Evolutionary conservation across 805 yeast genomes (phyloP).

Genomic region (Candida suzukii): DNA sequence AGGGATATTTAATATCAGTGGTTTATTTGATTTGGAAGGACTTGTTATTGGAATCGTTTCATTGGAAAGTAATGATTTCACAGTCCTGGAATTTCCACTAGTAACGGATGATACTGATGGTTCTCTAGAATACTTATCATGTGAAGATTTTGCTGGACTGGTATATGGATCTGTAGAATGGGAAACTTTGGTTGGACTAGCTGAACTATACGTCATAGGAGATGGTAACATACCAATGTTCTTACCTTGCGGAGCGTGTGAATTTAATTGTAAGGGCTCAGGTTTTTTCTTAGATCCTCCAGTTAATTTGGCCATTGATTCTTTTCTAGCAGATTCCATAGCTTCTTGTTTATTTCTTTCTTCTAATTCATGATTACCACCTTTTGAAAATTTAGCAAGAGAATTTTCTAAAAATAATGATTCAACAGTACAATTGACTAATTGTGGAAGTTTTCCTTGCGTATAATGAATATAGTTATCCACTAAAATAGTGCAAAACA

Average conservation of each 20-base stretch:
- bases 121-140: not conserved
- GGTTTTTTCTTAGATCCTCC: too few relatives aligned
- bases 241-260: not conserved
- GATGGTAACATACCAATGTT: not conserved
- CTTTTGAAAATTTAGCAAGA: not conserved
- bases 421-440: slow-evolving; percentile 38
- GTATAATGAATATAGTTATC: slow-evolving; percentile 49
- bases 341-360: not conserved
- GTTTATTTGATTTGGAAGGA: not conserved
- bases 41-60: not conserved
- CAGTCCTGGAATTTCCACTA: not conserved
- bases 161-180: too few relatives aligned
- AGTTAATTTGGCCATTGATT: slow-evolving; percentile 3
- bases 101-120: slow-evolving; percentile 3
- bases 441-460: slow-evolving; percentile 43
- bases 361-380: too few relatives aligned
- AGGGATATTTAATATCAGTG: not conserved
- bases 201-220: not conserved
- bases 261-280: too few relatives aligned
- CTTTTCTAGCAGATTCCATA: not conserved
- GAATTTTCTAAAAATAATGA: slow-evolving; percentile 26
- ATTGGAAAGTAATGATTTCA: not conserved
- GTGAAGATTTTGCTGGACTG: not conserved
- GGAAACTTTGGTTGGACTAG: not conserved
- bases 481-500: slow-evolving; percentile 46